Percentiles rank a stretch among this genome's conserved stretches.
These are phyloP conservation scores for Wallacemonas rigidus DNA, from an alignment of 208 protist genomes.

Conservation along the genomic window DNA sequence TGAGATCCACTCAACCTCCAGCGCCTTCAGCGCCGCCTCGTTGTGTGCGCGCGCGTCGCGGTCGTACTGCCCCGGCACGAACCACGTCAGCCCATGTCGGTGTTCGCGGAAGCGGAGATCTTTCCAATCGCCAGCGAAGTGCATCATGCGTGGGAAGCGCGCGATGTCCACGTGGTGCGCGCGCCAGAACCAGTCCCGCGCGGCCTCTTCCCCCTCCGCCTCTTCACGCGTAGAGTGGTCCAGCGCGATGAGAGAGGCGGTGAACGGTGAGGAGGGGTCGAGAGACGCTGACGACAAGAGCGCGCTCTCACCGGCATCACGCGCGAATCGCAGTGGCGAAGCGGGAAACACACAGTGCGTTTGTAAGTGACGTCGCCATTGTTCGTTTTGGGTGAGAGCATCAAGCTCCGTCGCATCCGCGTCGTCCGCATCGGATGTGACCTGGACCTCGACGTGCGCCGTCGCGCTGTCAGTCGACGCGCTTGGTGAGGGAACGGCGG, in stretches of 20 bases:
- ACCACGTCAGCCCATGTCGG: conserved; percentile 28
- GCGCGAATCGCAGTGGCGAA: not conserved
- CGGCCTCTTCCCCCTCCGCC: conserved; percentile 19
- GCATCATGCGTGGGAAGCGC: conserved; percentile 23
- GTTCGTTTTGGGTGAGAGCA: too few relatives aligned
- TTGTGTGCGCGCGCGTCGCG: conserved; percentile 13
- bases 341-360: not conserved
- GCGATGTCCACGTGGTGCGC: conserved; percentile 15
- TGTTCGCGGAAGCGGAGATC: conserved; percentile 22
- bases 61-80: conserved; percentile 34
- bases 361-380: not conserved
- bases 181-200: conserved; percentile 11
- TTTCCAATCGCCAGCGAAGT: conserved; percentile 32
- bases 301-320: too few relatives aligned
- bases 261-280: conserved; percentile 2
- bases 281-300: too few relatives aligned
- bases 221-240: conserved; percentile 16
- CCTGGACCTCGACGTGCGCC: too few relatives aligned
- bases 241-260: conserved; percentile 18
- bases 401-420: too few relatives aligned
- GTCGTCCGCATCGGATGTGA: too few relatives aligned
- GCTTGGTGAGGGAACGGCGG: too few relatives aligned
- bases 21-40: conserved; percentile 7
- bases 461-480: too few relatives aligned
- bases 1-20: conserved; percentile 26